Evolutionary conservation across 139 green algal genomes (phyloP).

Genomic region (Micromonas commoda): DNA sequence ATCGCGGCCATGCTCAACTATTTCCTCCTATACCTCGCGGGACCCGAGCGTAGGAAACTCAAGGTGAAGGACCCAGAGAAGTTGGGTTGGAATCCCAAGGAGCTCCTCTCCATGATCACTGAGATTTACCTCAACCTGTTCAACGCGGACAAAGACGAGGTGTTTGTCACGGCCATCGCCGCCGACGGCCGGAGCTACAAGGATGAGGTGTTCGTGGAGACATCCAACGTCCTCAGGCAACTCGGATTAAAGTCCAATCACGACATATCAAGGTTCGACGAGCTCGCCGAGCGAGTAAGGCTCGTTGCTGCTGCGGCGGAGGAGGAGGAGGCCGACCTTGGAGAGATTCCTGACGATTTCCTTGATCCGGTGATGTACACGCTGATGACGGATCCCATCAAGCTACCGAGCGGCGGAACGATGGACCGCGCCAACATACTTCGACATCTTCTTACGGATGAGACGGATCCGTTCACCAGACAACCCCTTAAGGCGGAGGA

Average conservation of each 20-base stretch:
- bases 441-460: conserved; percentile 61
- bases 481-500: conserved; percentile 53
- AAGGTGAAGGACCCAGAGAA: conserved; percentile 75
- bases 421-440: conserved; percentile 78
- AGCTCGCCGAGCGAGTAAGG: conserved; percentile 45
- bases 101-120: conserved; percentile 35
- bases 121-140: conserved; percentile 80
- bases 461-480: conserved; percentile 82
- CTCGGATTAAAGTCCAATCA: conserved; percentile 23
- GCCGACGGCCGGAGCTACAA: conserved; percentile 72
- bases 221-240: not conserved
- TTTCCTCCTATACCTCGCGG: conserved; percentile 88
- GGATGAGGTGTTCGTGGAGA: conserved; percentile 40
- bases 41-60: conserved; percentile 61
- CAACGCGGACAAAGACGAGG: conserved; percentile 46
- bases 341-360: conserved; percentile 86
- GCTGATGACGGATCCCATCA: conserved; percentile 86
- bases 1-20: conserved; percentile 90
- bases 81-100: conserved; percentile 19
- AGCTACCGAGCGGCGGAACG: conserved; percentile 56
- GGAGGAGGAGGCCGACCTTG: conserved; percentile 62
- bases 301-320: conserved; percentile 27
- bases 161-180: conserved; percentile 67
- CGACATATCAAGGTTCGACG: conserved; percentile 51
- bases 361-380: conserved; percentile 75